phyloP scores from a whole-genome alignment of 2,329 filamentous ascomycete species.

The Parastagonospora nodorum region DNA sequence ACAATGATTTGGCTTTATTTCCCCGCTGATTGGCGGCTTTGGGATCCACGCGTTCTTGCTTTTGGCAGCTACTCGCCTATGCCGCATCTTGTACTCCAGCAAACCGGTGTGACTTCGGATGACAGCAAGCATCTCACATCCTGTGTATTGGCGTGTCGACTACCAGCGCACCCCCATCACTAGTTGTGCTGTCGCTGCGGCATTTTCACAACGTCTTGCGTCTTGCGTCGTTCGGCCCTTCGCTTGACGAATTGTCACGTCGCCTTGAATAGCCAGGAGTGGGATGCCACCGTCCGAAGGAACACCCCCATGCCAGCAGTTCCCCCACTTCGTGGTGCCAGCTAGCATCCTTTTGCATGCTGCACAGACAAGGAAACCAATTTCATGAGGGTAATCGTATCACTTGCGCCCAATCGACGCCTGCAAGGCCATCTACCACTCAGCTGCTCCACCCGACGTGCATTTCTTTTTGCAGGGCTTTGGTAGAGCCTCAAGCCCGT shows the following conservation, averaged over 20 bases:
- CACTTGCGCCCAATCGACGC: constrained; percentile 23
- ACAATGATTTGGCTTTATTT: neutral
- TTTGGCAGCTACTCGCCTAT: constrained; percentile 15
- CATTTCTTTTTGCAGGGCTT: constrained; percentile 6
- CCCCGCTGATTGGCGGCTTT: constrained; percentile 8
- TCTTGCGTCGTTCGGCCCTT: constrained; percentile 4
- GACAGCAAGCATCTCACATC: neutral
- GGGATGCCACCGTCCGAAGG: constrained; percentile 13
- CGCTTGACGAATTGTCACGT: constrained; percentile 13
- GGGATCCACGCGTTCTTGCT: constrained; percentile 13
- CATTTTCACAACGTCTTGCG: constrained; percentile 14
- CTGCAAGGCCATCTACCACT: constrained; percentile 2
- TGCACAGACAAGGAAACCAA: constrained; percentile 18
- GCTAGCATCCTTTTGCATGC: constrained; percentile 15
- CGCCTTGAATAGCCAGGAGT: constrained; percentile 13
- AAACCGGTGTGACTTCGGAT: neutral
- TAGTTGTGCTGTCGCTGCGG: constrained; percentile 11
- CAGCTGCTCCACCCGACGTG: constrained; percentile 5
- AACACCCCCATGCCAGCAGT: constrained; percentile 15
- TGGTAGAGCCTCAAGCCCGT: constrained; percentile 31
- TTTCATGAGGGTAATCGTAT: constrained; percentile 42
- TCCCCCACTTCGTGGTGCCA: constrained; percentile 26
- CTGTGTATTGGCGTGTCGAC: no score
- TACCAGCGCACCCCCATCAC: neutral
- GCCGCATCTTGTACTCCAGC: neutral